These are phyloP conservation scores for Aspergillus brasiliensis DNA, from an alignment of 2,329 filamentous ascomycete species.

Conservation along the genomic window DNA sequence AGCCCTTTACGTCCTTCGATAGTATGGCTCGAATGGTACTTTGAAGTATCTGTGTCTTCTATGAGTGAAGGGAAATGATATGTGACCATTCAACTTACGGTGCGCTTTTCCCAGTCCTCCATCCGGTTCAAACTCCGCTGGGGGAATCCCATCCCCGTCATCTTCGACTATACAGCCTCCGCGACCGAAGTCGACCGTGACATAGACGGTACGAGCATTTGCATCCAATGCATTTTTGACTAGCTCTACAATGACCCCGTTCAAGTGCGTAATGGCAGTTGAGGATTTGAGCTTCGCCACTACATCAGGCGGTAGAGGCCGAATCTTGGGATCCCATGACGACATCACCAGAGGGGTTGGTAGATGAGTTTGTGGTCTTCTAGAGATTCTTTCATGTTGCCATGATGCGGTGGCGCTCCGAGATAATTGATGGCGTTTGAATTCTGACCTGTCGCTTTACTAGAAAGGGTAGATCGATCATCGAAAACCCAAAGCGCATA, in stretches of 20 bases:
- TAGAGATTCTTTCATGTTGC: conserved; percentile 4
- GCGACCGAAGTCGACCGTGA: conserved; percentile 72
- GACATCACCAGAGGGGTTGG: conserved; percentile 24
- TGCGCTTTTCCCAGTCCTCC: conserved; percentile 75
- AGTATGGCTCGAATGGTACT: conserved; percentile 52
- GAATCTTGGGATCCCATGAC: conserved; percentile 52
- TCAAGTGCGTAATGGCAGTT: conserved; percentile 73
- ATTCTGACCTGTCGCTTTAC: not conserved
- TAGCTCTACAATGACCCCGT: conserved; percentile 70
- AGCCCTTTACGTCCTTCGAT: conserved; percentile 69
- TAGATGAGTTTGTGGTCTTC: not conserved
- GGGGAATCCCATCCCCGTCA: conserved; percentile 75
- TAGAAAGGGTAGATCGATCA: not conserved
- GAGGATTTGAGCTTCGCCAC: conserved; percentile 83
- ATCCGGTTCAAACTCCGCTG: conserved; percentile 68
- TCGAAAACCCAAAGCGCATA: not conserved
- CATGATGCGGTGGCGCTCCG: not conserved
- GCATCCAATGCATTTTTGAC: conserved; percentile 86
- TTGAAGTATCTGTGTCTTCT: conserved; percentile 72
- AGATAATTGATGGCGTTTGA: not conserved
- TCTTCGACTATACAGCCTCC: conserved; percentile 83
- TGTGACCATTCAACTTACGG: conserved; percentile 51
- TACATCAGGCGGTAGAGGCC: conserved; percentile 69
- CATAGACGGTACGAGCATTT: conserved; percentile 65
- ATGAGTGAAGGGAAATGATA: conserved; percentile 1